These are phyloP conservation scores for Solanum aculeatissimum DNA, from an alignment of 305 asterid genomes.

Conservation along the genomic window DNA sequence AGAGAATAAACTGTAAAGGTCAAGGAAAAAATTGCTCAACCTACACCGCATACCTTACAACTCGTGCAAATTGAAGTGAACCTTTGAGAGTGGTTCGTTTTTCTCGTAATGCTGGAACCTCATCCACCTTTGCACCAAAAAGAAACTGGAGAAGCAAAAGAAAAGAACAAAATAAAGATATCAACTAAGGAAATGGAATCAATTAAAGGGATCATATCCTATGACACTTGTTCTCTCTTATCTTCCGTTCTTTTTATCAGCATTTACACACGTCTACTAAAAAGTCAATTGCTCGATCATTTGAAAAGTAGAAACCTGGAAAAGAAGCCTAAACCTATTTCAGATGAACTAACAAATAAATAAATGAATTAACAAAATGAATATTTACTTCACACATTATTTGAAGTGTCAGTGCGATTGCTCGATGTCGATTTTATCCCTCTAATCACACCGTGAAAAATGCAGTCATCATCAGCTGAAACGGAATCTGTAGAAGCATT, in stretches of 20 bases:
- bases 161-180: neutral
- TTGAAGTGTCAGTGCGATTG: neutral
- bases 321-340: neutral
- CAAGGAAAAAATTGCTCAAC: neutral
- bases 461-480: neutral
- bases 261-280: neutral
- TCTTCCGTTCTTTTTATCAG: neutral
- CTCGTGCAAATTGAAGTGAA: constrained; percentile 37
- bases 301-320: neutral
- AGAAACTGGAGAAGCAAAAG: constrained; percentile 14
- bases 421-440: neutral
- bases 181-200: neutral
- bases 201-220: neutral
- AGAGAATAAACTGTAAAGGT: neutral
- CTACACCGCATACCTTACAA: constrained; percentile 21
- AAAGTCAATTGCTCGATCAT: neutral
- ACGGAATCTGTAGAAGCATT: neutral
- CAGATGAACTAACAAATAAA: neutral
- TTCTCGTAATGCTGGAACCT: constrained; percentile 29
- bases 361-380: neutral
- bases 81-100: constrained; percentile 17
- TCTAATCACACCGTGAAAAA: neutral
- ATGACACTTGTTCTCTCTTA: neutral
- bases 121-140: constrained; percentile 30
- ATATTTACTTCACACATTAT: neutral